Base-by-base conservation (phyloP, 352 stramenopile species). In the Pythium phragmitis region DNA sequence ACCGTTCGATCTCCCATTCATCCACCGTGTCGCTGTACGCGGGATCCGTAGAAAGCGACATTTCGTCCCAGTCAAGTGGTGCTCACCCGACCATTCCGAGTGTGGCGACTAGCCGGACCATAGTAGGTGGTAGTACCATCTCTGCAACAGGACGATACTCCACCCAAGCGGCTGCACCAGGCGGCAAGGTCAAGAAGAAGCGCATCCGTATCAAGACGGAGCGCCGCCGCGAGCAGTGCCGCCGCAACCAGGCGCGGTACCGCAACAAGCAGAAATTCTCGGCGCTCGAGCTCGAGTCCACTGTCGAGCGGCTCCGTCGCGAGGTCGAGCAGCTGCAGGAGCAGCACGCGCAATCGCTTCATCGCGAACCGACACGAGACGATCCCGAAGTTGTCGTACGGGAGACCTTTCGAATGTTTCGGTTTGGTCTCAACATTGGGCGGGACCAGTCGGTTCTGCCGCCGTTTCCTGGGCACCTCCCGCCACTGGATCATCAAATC, bases 231-330 rank as follows among this genome's bases (percentile, higher is more conserved):
- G 78, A 85, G 59, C 78, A 87, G 52, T 85, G 78, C 45, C 78
- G 78, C 34, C 73, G 65, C 33, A 87, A 85, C 63, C 78, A 87
- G 60, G 78, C 72, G 28, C 67, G 78, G 11, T 87, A 87, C 65
- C 76, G 78, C n/a, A 76, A 75, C 28, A 83, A 80, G 39, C 78
- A 87, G 60, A 71, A 73, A 4, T 64, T 68, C 14, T 74, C 76
- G 16, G 60, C 72, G 2, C 28, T 68, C 11, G 54, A 70, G 13
- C 66, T 87, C 3, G 68, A 82, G 49, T 45, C 63, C 12, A 73
- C 49, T 4, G 74, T 83, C 1, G 50, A 59, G 3, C 33, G 74
- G 26, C 65, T 87, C 0, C 74, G 74, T 3, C 52, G 72, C 5
- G 65, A 87, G 37, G 77, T 85, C 4, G 51, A 60, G 7, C 56